Conservation (phyloP, 768 basidiomycete species). For the Mycena olivaceomarginata region DNA sequence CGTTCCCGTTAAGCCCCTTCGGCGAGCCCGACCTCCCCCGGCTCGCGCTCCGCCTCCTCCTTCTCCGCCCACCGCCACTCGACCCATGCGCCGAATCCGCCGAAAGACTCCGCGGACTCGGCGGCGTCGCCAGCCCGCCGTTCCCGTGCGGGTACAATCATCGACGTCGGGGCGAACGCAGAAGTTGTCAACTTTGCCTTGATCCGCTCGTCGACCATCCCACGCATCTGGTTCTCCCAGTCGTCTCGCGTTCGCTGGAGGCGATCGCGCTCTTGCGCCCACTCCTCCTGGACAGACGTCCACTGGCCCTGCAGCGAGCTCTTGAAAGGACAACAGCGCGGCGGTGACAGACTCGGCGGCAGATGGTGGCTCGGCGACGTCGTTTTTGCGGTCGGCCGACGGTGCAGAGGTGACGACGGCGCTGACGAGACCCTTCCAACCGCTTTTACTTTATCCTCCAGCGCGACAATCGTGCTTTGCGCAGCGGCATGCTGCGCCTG, state of each 20-base stretch:
- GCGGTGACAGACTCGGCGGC: slow-evolving; percentile 38
- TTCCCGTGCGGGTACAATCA: slow-evolving; percentile 50
- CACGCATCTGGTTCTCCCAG: slow-evolving; percentile 81
- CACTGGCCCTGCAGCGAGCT: slow-evolving; percentile 78
- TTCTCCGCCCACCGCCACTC: slow-evolving; percentile 56
- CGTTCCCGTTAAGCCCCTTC: slow-evolving; percentile 56
- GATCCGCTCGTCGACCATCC: slow-evolving; percentile 53
- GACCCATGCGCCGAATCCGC: slow-evolving; percentile 68
- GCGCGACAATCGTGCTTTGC: slow-evolving; percentile 79
- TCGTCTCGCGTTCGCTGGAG: slow-evolving; percentile 85
- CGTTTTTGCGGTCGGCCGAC: slow-evolving; percentile 11
- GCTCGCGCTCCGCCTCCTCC: slow-evolving; percentile 63
- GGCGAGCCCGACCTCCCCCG: slow-evolving; percentile 55
- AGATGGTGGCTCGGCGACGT: slow-evolving; percentile 6
- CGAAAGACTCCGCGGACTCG: slow-evolving; percentile 83
- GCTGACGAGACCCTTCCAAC: slow-evolving; percentile 83
- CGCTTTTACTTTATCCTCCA: slow-evolving; percentile 81
- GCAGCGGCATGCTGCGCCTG: slow-evolving; percentile 88
- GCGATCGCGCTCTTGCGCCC: slow-evolving; percentile 87
- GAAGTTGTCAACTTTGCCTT: slow-evolving; percentile 33
- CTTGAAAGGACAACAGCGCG: slow-evolving; percentile 53
- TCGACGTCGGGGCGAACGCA: slow-evolving; percentile 29
- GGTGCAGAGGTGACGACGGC: slow-evolving; percentile 38
- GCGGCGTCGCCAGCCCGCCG: slow-evolving; percentile 84
- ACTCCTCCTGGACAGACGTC: slow-evolving; percentile 82